Evolutionary conservation across 2,329 filamentous ascomycete species (phyloP).

Genomic region (Pseudogymnoascus sp.): DNA sequence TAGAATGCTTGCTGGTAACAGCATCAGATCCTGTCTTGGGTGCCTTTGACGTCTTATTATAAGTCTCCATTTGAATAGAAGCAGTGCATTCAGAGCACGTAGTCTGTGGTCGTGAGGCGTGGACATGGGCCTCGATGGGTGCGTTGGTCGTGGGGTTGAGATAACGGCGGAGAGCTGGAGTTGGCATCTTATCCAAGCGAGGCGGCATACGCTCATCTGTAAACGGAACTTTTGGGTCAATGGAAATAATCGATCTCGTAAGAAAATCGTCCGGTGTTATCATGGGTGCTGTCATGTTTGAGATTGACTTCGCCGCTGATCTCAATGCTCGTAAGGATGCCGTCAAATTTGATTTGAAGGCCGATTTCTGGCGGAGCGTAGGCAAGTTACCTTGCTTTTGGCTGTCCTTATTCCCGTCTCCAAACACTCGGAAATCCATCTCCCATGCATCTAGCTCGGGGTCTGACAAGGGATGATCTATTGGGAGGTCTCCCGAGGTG

Average conservation of each 20-base stretch:
- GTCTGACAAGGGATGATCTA: slow-evolving; percentile 44
- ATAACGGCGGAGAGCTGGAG: slow-evolving; percentile 58
- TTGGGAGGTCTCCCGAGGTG: slow-evolving; percentile 41
- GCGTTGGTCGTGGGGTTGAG: slow-evolving; percentile 54
- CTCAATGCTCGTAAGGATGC: slow-evolving; percentile 50
- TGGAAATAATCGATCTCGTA: slow-evolving; percentile 59
- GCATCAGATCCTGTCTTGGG: slow-evolving; percentile 32
- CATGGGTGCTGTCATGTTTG: slow-evolving; percentile 53
- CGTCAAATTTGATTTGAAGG: slow-evolving; percentile 63
- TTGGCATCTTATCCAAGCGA: slow-evolving; percentile 55
- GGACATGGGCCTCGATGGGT: slow-evolving; percentile 36
- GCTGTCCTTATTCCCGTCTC: slow-evolving; percentile 18
- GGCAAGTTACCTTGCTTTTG: slow-evolving; percentile 9
- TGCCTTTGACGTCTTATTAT: slow-evolving; percentile 42
- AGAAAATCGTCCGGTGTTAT: slow-evolving; percentile 60
- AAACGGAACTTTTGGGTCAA: slow-evolving; percentile 58
- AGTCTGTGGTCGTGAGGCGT: slow-evolving; percentile 29
- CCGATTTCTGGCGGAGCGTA: slow-evolving; percentile 29
- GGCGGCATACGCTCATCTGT: slow-evolving; percentile 60
- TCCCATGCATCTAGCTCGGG: slow-evolving; percentile 36
- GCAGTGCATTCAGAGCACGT: slow-evolving; percentile 46
- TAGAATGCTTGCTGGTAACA: slow-evolving; percentile 26
- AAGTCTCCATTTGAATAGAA: slow-evolving; percentile 66
- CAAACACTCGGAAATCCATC: slow-evolving; percentile 43
- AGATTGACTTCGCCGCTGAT: slow-evolving; percentile 57